phyloP scores from a whole-genome alignment of 225 moss, liverwort and hornwort genomes.

The Neckera pumila region DNA sequence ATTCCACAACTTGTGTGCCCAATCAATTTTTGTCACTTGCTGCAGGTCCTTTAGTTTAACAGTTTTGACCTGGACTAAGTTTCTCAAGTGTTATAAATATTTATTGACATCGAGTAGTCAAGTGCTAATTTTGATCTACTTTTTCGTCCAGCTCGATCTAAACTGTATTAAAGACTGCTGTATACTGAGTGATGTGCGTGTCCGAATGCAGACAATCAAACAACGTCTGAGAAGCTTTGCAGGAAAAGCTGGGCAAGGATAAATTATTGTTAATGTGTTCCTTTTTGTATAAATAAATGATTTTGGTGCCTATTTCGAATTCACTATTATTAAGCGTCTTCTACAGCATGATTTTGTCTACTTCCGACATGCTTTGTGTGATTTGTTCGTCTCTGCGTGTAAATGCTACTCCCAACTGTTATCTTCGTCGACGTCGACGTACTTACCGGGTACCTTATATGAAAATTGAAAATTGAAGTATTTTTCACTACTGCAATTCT shows the following conservation, averaged over 20 bases:
- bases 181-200: background rate
- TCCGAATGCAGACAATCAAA: conserved; percentile 40
- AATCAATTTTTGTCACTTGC: background rate
- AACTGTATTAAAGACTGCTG: background rate
- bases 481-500: background rate
- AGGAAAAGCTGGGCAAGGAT: background rate
- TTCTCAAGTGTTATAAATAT: background rate
- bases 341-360: conserved; percentile 12
- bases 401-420: background rate
- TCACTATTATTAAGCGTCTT: background rate
- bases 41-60: background rate
- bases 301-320: background rate
- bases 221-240: conserved; percentile 27
- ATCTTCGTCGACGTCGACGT: background rate
- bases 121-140: background rate
- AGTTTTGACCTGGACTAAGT: background rate
- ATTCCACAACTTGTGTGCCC: background rate
- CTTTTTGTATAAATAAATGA: background rate
- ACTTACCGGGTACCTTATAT: background rate
- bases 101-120: background rate
- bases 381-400: conserved; percentile 15
- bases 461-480: background rate
- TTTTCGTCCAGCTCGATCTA: background rate
- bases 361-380: conserved; percentile 20
- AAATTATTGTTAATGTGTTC: background rate